Conservation (phyloP, 192 early-diverging fungal species). For the Spizellomyces sp. region DNA sequence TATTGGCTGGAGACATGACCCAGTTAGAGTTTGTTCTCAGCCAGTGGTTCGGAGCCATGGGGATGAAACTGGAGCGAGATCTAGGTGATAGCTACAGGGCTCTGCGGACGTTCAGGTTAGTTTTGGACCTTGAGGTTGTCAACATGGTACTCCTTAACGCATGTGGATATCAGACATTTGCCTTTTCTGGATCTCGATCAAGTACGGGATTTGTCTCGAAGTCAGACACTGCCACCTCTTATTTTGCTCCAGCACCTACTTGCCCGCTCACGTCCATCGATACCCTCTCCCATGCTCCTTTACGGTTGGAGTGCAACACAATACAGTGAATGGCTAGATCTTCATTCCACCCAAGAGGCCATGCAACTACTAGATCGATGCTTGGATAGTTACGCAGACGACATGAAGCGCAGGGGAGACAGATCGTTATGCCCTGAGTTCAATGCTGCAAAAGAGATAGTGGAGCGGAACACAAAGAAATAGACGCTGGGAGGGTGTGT, state of each 20-base stretch:
- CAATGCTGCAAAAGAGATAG: slow-evolving; percentile 9
- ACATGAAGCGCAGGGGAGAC: slow-evolving; percentile 35
- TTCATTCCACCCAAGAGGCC: slow-evolving; percentile 52
- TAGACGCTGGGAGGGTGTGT: neutral
- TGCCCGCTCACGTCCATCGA: slow-evolving; percentile 52
- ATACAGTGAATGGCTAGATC: slow-evolving; percentile 72
- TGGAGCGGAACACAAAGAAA: neutral
- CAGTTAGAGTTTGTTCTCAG: slow-evolving; percentile 71
- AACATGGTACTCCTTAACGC: neutral
- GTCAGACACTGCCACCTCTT: slow-evolving; percentile 45
- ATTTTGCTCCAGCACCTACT: slow-evolving; percentile 68
- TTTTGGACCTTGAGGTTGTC: neutral
- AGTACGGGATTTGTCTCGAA: slow-evolving; percentile 47
- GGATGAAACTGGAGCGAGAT: slow-evolving; percentile 60
- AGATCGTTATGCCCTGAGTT: slow-evolving; percentile 38
- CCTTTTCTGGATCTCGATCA: slow-evolving; percentile 66
- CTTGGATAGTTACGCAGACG: slow-evolving; percentile 46
- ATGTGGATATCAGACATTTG: slow-evolving; percentile 46
- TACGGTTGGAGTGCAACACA: slow-evolving; percentile 63
- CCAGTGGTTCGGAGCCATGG: slow-evolving; percentile 60
- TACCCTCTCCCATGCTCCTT: slow-evolving; percentile 56
- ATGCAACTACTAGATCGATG: slow-evolving; percentile 48
- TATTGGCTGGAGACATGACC: slow-evolving; percentile 70
- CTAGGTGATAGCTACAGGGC: slow-evolving; percentile 59
- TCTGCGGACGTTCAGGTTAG: slow-evolving; percentile 61